Conservation (phyloP, 2,329 filamentous ascomycete genomes). For the Sporothrix schenckii region DNA sequence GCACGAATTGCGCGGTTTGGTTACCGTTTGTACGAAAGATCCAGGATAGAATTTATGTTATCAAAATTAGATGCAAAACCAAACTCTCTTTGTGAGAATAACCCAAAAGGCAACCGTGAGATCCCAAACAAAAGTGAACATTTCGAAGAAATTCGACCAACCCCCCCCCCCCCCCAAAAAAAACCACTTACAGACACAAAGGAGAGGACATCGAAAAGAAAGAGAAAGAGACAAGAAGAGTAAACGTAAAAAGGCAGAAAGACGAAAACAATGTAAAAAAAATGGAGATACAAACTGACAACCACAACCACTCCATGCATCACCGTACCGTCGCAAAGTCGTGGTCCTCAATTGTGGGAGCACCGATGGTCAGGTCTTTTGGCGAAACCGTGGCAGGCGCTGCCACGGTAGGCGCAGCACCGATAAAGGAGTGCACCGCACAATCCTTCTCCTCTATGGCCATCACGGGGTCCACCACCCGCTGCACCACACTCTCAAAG, state of each 20-base stretch:
- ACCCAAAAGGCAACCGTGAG: slow-evolving; percentile 12
- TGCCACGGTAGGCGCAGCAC: neutral
- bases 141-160: neutral
- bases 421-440: neutral
- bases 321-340: slow-evolving; percentile 9
- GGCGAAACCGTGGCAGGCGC: slow-evolving; percentile 10
- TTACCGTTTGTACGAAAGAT: neutral
- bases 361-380: neutral
- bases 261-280: neutral
- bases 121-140: neutral
- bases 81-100: neutral
- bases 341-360: neutral
- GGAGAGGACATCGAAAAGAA: neutral
- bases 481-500: slow-evolving; percentile 52
- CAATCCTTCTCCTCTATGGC: slow-evolving; percentile 21
- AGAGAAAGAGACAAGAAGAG: neutral
- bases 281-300: neutral
- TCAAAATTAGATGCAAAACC: neutral
- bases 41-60: neutral
- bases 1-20: neutral
- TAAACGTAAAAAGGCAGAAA: neutral
- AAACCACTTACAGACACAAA: neutral
- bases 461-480: slow-evolving; percentile 45
- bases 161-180: too few relatives aligned
- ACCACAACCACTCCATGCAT: neutral